Conservation (phyloP, 306 rosid species). For the Gillenia trifoliata region DNA sequence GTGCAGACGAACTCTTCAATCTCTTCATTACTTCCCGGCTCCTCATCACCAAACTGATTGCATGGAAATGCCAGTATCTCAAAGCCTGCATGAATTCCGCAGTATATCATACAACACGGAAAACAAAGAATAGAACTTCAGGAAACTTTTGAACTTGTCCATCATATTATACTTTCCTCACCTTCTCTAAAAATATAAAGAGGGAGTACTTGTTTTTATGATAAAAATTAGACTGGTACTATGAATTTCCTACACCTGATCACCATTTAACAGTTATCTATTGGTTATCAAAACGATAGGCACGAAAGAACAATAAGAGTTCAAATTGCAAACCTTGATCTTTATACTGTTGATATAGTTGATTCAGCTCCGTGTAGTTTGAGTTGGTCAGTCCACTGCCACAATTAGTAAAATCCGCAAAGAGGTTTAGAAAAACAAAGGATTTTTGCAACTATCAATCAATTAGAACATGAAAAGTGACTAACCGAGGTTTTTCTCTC, state of each 20-base stretch:
- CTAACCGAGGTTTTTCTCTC: too few relatives aligned
- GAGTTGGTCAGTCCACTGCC: conserved; percentile 85
- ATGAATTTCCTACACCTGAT: neutral
- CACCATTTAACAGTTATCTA: neutral
- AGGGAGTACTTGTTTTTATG: neutral
- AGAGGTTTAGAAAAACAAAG: too few relatives aligned
- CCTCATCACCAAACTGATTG: conserved; percentile 79
- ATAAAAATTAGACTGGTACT: too few relatives aligned
- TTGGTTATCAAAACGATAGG: neutral
- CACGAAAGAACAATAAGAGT: neutral
- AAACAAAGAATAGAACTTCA: neutral
- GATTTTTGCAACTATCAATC: neutral
- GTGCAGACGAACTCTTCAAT: conserved; percentile 47
- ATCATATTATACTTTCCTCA: too few relatives aligned
- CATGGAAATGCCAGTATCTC: conserved; percentile 88
- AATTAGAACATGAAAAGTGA: too few relatives aligned
- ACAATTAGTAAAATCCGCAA: conserved; percentile 15
- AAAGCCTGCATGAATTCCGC: conserved; percentile 37
- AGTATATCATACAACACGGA: neutral
- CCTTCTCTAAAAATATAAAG: too few relatives aligned
- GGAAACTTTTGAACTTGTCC: too few relatives aligned
- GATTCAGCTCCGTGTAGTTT: conserved; percentile 79
- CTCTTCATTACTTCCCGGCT: conserved; percentile 72
- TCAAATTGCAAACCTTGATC: conserved; percentile 50
- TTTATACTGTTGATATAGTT: conserved; percentile 60